Evolutionary conservation across 1,284 basidiomycete species (phyloP).

Genomic region (Porodaedalea pini): DNA sequence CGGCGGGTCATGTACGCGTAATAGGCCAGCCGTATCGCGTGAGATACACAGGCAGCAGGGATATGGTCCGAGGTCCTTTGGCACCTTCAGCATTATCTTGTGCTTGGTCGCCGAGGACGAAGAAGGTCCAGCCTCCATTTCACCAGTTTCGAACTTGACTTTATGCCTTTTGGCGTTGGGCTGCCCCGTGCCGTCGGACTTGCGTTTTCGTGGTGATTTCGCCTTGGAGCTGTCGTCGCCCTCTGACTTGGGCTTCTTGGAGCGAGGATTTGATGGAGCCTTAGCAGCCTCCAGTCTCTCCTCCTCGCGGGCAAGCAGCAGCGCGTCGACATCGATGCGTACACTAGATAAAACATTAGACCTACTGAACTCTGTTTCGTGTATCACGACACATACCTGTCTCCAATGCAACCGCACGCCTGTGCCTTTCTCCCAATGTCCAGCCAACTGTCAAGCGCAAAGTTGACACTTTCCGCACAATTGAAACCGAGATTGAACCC

Average conservation of each 20-base stretch:
- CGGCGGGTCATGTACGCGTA: conserved; percentile 70
- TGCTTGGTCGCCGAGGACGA: conserved; percentile 24
- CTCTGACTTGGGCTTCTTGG: conserved; percentile 22
- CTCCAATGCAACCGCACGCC: conserved; percentile 77
- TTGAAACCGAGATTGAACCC: conserved; percentile 98
- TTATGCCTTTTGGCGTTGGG: conserved; percentile 12
- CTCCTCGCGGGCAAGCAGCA: conserved; percentile 60
- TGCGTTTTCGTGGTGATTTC: conserved; percentile 4
- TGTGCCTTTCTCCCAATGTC: conserved; percentile 83
- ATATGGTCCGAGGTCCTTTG: conserved; percentile 52
- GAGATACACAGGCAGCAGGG: conserved; percentile 85
- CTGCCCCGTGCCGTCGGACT: not conserved
- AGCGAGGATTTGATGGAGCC: not conserved
- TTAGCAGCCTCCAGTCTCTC: conserved; percentile 31
- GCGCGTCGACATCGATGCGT: conserved; percentile 84
- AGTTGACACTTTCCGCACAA: conserved; percentile 97
- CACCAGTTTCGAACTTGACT: not conserved
- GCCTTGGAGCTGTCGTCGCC: not conserved
- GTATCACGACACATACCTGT: conserved; percentile 56
- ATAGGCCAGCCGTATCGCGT: conserved; percentile 48
- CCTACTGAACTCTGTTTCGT: not conserved
- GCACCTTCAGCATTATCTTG: conserved; percentile 51
- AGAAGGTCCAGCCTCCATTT: conserved; percentile 8
- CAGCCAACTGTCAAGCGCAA: conserved; percentile 94
- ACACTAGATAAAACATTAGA: conserved; percentile 51